Percentiles rank a stretch among this genome's conserved stretches.
Conservation (phyloP, 495 filamentous ascomycete species). For the Talaromyces proteolyticus region DNA sequence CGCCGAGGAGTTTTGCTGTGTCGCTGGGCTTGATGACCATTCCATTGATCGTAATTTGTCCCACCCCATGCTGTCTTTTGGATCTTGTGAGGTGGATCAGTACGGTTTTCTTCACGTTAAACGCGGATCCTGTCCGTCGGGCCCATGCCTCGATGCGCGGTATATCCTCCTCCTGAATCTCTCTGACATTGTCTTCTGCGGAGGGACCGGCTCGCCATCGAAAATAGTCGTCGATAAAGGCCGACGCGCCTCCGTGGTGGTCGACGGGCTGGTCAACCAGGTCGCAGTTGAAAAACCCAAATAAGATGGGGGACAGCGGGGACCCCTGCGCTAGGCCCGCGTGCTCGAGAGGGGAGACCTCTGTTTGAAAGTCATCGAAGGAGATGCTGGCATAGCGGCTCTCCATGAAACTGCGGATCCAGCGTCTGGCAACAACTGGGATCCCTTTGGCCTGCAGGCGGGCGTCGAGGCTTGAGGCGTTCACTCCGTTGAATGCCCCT, state of each 20-base stretch:
- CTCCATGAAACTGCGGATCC: constrained; percentile 20
- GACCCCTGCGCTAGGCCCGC: constrained; percentile 21
- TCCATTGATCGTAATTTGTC: constrained; percentile 4
- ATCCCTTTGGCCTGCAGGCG: constrained; percentile 15
- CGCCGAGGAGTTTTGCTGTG: constrained; percentile 18
- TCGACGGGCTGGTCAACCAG: constrained; percentile 17
- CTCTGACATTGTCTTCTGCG: constrained; percentile 14
- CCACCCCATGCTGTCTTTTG: background rate
- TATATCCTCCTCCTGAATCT: constrained; percentile 14
- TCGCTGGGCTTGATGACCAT: constrained; percentile 5
- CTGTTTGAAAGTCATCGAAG: constrained; percentile 18
- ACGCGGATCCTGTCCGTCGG: constrained; percentile 10
- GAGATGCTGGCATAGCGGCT: constrained; percentile 15
- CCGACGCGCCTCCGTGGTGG: constrained; percentile 13
- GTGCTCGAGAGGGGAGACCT: constrained; percentile 9
- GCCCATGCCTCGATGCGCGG: constrained; percentile 15
- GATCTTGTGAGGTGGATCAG: constrained; percentile 19
- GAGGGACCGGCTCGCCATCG: constrained; percentile 10
- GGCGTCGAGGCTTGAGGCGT: constrained; percentile 14
- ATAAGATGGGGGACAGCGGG: constrained; percentile 20
- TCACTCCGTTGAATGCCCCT: constrained; percentile 24
- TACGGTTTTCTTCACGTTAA: constrained; percentile 19
- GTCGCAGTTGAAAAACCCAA: constrained; percentile 21
- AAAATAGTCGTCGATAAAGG: constrained; percentile 22
- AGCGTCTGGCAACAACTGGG: constrained; percentile 10